A percentile compares a stretch with the other conserved stretches of the same genome.
These are phyloP conservation scores for Pythium diclinum DNA, from an alignment of 352 stramenopile genomes.

Conservation along the genomic window DNA sequence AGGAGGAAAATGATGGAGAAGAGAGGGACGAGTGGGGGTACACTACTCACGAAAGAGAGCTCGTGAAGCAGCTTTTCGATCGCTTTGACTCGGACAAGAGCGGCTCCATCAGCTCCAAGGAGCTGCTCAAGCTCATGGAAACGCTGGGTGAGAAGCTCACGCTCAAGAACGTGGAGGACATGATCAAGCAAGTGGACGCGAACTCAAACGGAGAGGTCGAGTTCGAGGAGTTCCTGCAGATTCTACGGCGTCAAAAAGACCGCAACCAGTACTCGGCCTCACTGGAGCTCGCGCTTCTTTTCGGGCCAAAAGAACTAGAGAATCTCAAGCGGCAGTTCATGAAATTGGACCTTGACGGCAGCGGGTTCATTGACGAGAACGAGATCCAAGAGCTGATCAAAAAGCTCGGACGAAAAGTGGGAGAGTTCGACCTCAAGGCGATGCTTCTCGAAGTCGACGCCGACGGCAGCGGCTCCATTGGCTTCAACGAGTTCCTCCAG, in stretches of 20 bases:
- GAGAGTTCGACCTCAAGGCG: conserved; percentile 45
- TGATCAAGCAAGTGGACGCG: conserved; percentile 53
- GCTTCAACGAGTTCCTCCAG: conserved; percentile 72
- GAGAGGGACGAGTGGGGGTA: conserved; percentile 34
- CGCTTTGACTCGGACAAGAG: conserved; percentile 62
- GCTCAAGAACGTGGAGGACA: conserved; percentile 48
- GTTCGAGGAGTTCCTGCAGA: conserved; percentile 64
- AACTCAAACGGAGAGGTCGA: conserved; percentile 67
- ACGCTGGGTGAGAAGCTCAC: conserved; percentile 59
- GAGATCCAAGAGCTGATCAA: conserved; percentile 59
- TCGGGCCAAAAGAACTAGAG: conserved; percentile 57
- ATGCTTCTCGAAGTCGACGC: conserved; percentile 69
- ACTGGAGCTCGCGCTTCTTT: conserved; percentile 58
- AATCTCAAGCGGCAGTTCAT: conserved; percentile 74
- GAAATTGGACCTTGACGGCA: conserved; percentile 61
- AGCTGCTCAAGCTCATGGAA: conserved; percentile 58
- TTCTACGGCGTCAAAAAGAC: conserved; percentile 53
- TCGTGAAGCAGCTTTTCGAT: conserved; percentile 52
- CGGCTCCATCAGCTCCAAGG: conserved; percentile 54
- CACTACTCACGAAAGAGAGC: conserved; percentile 36
- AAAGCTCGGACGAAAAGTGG: conserved; percentile 46
- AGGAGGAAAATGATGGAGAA: conserved; percentile 17
- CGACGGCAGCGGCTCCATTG: conserved; percentile 61
- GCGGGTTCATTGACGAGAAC: conserved; percentile 62
- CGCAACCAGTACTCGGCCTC: conserved; percentile 66